Base-by-base conservation (phyloP, 345 rosid species). In the Gossypium anomalum region DNA sequence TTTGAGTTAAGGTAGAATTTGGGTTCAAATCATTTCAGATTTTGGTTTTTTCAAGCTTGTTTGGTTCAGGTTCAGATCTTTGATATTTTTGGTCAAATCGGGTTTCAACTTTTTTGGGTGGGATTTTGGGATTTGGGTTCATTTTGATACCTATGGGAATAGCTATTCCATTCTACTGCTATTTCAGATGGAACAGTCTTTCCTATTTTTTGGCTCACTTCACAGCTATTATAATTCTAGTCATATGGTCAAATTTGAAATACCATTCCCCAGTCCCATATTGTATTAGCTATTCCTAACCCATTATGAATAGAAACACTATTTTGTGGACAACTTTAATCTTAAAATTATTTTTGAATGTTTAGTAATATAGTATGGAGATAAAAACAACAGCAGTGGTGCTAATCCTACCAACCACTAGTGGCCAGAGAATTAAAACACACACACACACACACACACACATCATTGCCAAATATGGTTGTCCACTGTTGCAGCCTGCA, bases 171-270 rank as follows among this genome's bases (percentile, higher is more conserved):
- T 48, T 68, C 41, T 20, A 49, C 12, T 27, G 6, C 22, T 68
- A 23, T 22, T 48, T 47, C 43, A 68, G 44, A 68, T 49, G 43
- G 2, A 67, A 23, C 29, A 22, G 16, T 68, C 7, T 23, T 68
- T 51, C 72, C 72, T 41, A 68, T 49, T 49, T 15, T 68, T 23
- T 16, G 34, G 34, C 7, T 67, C 55, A 67, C 57, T 67, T 67
- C 48, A 67, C 25, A 23, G 20, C 41, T 22, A 68, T 9, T 7
- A 34, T 11, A 25, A 25, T 16, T 68, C 22, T 34, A 67, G 41
- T 15, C 22, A 49, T 16, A 11, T 29, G 6, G 44, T 17, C 12
- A 64, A 15, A 15, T 48, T 49, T 49, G 58, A 23, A 25, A 25
- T 68, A 49, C 16, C 10, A 48, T 15, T 48, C 43, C 29, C 71